A percentile compares a stretch with the other conserved stretches of the same genome.
These are phyloP conservation scores for Fusarium sp. DNA, from an alignment of 2,329 filamentous ascomycete species.

Conservation along the genomic window DNA sequence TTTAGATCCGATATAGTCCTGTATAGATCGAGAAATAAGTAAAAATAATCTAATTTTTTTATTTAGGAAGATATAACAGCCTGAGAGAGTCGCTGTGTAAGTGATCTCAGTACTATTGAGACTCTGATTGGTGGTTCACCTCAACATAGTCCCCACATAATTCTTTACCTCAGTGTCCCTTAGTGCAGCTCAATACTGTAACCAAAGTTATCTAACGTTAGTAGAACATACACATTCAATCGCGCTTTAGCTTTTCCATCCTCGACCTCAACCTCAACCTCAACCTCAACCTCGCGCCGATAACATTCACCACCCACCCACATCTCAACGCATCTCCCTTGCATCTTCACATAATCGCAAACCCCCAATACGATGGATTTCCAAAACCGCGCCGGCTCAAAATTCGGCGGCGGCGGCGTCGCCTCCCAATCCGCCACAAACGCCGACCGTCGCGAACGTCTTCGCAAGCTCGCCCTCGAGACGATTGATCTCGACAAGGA, in stretches of 20 bases:
- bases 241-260: slow-evolving; percentile 37
- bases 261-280: slow-evolving; percentile 21
- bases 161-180: slow-evolving; percentile 20
- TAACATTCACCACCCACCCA: slow-evolving; percentile 1
- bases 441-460: slow-evolving; percentile 94
- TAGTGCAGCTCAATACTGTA: slow-evolving; percentile 3
- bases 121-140: slow-evolving; percentile 37
- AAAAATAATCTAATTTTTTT: neutral
- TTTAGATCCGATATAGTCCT: neutral
- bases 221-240: slow-evolving; percentile 8
- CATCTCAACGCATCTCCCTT: neutral
- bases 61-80: neutral
- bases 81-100: neutral
- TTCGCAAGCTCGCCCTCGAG: slow-evolving; percentile 97
- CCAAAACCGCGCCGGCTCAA: slow-evolving; percentile 95
- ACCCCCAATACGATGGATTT: slow-evolving; percentile 69
- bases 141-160: slow-evolving; percentile 9
- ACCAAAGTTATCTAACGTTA: no score
- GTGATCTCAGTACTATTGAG: neutral
- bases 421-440: slow-evolving; percentile 94
- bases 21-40: neutral
- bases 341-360: neutral
- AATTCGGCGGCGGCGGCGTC: slow-evolving; percentile 97
- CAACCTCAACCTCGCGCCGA: slow-evolving; percentile 23
- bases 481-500: slow-evolving; percentile 99